A percentile compares a stretch with the other conserved stretches of the same genome.
These are phyloP conservation scores for Lonicera japonica DNA, from an alignment of 129 eudicot species.

Conservation along the genomic window DNA sequence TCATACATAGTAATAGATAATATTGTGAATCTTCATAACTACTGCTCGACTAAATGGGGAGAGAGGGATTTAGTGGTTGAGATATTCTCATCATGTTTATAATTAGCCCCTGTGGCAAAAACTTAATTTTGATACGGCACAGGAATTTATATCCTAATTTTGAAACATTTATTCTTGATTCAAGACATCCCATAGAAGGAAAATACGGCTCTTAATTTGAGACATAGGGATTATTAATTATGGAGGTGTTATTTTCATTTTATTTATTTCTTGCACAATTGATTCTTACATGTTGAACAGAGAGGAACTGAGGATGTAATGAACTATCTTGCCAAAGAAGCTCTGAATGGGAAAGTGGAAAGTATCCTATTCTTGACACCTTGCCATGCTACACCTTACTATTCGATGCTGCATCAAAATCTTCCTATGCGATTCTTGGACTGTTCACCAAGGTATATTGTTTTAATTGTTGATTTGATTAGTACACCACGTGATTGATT, in stretches of 20 bases:
- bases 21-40: too few species aligned
- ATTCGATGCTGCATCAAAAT: constrained; percentile 74
- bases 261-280: background rate
- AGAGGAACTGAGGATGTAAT: constrained; percentile 87
- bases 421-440: constrained; percentile 90
- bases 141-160: too few species aligned
- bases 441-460: constrained; percentile 83
- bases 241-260: background rate
- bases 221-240: background rate
- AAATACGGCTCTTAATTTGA: background rate
- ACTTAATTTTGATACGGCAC: too few species aligned
- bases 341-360: constrained; percentile 45
- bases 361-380: constrained; percentile 71
- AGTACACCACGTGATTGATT: too few species aligned
- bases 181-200: background rate
- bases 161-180: background rate
- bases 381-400: constrained; percentile 95
- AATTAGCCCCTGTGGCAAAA: too few species aligned
- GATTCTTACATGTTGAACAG: constrained; percentile 31
- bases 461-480: background rate
- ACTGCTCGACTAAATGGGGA: too few species aligned
- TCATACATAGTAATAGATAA: too few species aligned
- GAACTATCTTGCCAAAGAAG: constrained; percentile 77
- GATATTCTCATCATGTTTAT: too few species aligned
- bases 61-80: too few species aligned